Evolutionary conservation across 306 rosid genomes (phyloP), one percentile per base, ranked within the genome.

Genomic region (Abrus precatorius): DNA sequence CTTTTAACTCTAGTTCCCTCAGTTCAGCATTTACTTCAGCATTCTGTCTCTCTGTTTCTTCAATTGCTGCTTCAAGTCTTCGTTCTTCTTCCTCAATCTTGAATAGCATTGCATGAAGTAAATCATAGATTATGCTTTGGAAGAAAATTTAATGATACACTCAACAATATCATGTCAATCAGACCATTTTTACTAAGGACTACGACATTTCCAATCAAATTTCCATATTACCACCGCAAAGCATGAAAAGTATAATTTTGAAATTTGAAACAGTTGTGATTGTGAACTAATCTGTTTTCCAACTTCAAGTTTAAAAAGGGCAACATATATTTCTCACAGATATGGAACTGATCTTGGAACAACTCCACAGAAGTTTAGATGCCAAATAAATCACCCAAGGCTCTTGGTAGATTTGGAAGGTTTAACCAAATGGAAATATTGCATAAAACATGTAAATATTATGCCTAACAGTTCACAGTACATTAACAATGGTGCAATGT

Each of bases 51-150:
- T 93, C 94, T 9, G 90, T 79, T 85, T 90, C 99, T 81, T 92
- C 88, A 83, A 92, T 93, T 80, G 96, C 92, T 1, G 92, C 98
- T 87, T 91, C 93, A 80, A 95, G 98, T 85, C 89, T 92, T 82
- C 90, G 90, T 85, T 87, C 94, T 86, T 93, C 99, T 88, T 93
- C 98, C 89, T 93, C 98, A 72, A 93, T 88, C 99, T 93, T 74
- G 63, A 81, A 85, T 53, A 75, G 55, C 70, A 87, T 60, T 44
- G 33, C 75, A 83, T 72, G 50, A 40, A 89, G 56, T 50, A 81
- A 78, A 85, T 72, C 28, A 80, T 64, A 72, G 77, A 65, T 45
- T 72, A 74, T 70, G 55, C 83, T 44, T 80, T 20, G 60, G 10
- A 60, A 77, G 55, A 81, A 55, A 84, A 56, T 49, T 82, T 69